These are phyloP conservation scores for Gillenia trifoliata DNA, from an alignment of 306 rosid species.

Conservation along the genomic window DNA sequence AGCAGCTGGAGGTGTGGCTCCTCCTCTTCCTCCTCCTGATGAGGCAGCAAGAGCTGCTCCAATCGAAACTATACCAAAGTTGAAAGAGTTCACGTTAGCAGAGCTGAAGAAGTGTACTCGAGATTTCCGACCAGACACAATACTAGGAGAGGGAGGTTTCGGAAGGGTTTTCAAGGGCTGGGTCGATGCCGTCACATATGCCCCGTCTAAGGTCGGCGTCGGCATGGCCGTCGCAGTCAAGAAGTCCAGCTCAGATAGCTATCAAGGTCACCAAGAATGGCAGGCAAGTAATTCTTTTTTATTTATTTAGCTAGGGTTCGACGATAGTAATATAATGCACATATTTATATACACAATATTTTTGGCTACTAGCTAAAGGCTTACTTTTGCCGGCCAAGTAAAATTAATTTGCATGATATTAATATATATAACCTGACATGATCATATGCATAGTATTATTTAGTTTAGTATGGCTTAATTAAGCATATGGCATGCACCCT, in stretches of 20 bases:
- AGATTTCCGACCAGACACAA: slow-evolving; percentile 67
- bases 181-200: slow-evolving; percentile 48
- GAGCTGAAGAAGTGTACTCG: slow-evolving; percentile 73
- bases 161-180: slow-evolving; percentile 93
- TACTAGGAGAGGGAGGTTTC: slow-evolving; percentile 84
- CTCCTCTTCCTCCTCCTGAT: background rate
- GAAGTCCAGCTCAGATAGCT: slow-evolving; percentile 63
- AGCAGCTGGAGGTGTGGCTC: background rate
- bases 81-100: slow-evolving; percentile 43
- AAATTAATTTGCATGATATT: background rate
- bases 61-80: slow-evolving; percentile 16
- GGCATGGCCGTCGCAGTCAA: slow-evolving; percentile 87
- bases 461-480: background rate
- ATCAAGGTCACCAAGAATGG: slow-evolving; percentile 79
- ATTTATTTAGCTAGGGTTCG: background rate
- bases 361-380: background rate
- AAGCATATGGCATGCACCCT: background rate
- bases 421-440: background rate
- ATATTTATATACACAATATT: background rate
- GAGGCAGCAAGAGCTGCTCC: background rate
- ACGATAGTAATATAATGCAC: background rate
- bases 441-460: background rate
- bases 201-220: slow-evolving; percentile 58
- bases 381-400: background rate
- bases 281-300: slow-evolving; percentile 30